Evolutionary conservation across 495 filamentous ascomycete species (phyloP).

Genomic region (Trichoderma asperelloides): DNA sequence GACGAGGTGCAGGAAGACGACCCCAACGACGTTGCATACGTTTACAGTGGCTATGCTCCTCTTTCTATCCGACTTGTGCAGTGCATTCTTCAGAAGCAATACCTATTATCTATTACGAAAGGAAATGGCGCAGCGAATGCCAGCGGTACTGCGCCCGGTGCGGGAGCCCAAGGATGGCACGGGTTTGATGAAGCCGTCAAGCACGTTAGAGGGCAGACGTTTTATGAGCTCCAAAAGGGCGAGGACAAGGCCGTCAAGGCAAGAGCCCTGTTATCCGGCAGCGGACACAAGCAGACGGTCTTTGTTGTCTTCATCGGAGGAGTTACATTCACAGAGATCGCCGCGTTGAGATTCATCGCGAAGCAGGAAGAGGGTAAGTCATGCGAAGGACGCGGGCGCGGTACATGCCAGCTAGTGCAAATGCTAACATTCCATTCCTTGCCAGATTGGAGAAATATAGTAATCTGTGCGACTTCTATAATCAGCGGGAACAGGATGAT

Average conservation of each 20-base stretch:
- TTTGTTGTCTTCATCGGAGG: constrained; percentile 94
- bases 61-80: constrained; percentile 92
- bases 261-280: constrained; percentile 69
- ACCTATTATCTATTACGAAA: constrained; percentile 59
- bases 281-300: constrained; percentile 67
- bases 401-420: neutral
- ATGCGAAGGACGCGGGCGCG: neutral
- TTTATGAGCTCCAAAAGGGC: constrained; percentile 87
- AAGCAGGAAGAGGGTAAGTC: constrained; percentile 67
- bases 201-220: constrained; percentile 73
- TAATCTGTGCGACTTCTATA: constrained; percentile 87
- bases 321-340: constrained; percentile 91
- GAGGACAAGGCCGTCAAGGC: constrained; percentile 89
- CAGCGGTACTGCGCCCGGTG: constrained; percentile 37
- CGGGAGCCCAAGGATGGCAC: constrained; percentile 72
- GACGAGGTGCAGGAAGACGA: constrained; percentile 96
- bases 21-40: constrained; percentile 94
- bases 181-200: constrained; percentile 86
- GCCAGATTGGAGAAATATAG: constrained; percentile 60
- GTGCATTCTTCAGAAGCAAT: constrained; percentile 83
- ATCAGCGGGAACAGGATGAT: constrained; percentile 87
- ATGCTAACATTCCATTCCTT: constrained; percentile 11
- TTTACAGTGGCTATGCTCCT: constrained; percentile 94
- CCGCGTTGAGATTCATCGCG: constrained; percentile 84
- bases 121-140: constrained; percentile 41